Evolutionary conservation across 129 eudicot species (phyloP).

Genomic region (Calendula officinalis): DNA sequence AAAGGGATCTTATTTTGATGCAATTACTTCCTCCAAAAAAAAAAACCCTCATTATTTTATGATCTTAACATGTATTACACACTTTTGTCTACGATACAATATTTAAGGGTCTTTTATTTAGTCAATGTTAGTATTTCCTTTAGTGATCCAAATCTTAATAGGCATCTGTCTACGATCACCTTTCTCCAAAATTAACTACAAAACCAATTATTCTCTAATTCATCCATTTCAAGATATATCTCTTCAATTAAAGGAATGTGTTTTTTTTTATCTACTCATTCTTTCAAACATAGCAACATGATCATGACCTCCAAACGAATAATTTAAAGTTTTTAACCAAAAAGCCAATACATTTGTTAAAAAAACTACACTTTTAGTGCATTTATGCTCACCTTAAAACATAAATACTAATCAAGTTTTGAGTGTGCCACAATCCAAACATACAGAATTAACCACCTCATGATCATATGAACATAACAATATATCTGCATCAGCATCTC

Average conservation of each 20-base stretch:
- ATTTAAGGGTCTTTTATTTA: no score
- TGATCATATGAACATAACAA: not conserved
- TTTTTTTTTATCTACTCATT: not conserved
- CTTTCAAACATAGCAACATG: not conserved
- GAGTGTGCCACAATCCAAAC: not conserved
- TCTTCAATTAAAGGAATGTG: no score
- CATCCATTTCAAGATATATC: no score
- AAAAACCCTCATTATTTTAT: not conserved
- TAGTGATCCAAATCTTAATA: no score
- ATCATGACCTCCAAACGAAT: not conserved
- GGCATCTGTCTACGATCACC: no score
- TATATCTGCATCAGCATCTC: not conserved
- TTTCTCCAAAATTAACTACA: no score
- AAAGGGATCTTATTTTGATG: not conserved
- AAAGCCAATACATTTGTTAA: constrained; percentile 1
- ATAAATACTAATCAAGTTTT: not conserved
- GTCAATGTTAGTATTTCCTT: no score
- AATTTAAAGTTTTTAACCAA: not conserved
- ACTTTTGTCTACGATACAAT: no score
- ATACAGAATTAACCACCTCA: not conserved
- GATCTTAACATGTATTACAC: no score
- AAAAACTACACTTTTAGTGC: not conserved
- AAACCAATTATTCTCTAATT: no score
- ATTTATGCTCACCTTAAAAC: not conserved
- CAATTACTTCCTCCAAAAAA: not conserved